phyloP scores from a whole-genome alignment of 306 rosid genomes.

The Inga laurina region DNA sequence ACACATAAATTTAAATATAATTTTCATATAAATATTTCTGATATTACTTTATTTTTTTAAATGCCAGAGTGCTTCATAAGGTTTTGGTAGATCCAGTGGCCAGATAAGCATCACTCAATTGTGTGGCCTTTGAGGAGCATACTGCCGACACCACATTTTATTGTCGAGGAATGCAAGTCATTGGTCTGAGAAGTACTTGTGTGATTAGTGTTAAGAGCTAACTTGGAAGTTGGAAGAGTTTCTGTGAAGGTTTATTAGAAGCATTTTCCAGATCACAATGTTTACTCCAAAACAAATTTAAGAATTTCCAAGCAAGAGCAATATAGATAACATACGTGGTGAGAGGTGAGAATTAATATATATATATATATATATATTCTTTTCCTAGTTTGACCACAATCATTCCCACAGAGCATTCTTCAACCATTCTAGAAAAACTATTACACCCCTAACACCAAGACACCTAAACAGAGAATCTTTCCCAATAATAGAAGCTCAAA shows the following conservation, averaged over 20 bases:
- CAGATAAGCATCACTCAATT: background rate
- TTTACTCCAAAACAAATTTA: background rate
- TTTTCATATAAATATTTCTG: background rate
- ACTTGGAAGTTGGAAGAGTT: background rate
- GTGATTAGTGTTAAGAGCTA: background rate
- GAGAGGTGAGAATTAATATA: too few species aligned
- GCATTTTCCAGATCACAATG: background rate
- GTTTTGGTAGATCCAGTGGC: background rate
- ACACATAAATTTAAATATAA: too few species aligned
- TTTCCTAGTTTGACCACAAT: too few species aligned
- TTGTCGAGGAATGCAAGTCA: background rate
- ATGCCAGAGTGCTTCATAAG: background rate
- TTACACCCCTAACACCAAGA: too few species aligned
- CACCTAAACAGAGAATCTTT: background rate
- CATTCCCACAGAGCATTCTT: too few species aligned
- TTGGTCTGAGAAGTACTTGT: background rate
- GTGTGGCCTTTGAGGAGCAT: background rate
- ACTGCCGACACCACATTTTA: background rate
- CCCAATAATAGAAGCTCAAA: background rate
- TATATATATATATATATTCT: too few species aligned
- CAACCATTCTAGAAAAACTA: too few species aligned
- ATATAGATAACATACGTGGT: too few species aligned
- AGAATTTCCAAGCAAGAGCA: too few species aligned
- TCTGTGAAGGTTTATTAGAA: background rate
- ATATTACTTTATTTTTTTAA: background rate